Base-by-base conservation (phyloP, 2,329 filamentous ascomycete species). In the Fusarium veterinarium region DNA sequence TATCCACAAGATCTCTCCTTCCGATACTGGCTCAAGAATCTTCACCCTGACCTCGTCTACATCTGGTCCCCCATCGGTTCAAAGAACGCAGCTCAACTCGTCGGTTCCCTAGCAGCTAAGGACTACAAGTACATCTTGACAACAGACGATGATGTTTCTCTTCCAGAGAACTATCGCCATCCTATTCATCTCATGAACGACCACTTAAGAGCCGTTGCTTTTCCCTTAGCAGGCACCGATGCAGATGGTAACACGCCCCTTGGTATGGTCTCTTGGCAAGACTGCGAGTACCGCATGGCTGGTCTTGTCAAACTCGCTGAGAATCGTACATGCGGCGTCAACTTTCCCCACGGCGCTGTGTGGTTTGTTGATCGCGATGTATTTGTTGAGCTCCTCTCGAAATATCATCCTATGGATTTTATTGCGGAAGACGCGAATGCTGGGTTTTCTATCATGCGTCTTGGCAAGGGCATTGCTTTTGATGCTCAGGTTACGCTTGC, bases 61-160 rank as follows among this genome's bases (percentile, higher is more conserved):
- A 63, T 60, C 14, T 63, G 60, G 60, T 63, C 60, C 1, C 60
- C 60, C 7, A 63, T 63, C 14, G 60, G 60, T 4, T 63, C 60
- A 1, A 63, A 63, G 9, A 63, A 63, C 14, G 55, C 60, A 3
- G 60, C 60, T 5, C 60, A 63, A 3, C 45, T 63, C 3, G 60
- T 63, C 9, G 60, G 60, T 3, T 63, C 60, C 0, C 11, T 63
- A 4, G 60, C 60, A 8, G 60, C 60, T 12, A 63, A 48, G 5
- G 35, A 60, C 23, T 60, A 63, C 28, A 63, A 41, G 2, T 63
- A 63, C 20, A 63, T 63, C 30, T 23, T 60, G 4, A 63, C 60
- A 12, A 63, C 60, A 5, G 60, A 63, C 12, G 55, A 63, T 6
- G 60, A 63, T 8, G 60, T 63, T 13, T 63, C 60, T 0, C 28